phyloP scores from a whole-genome alignment of 2,329 filamentous ascomycete species.

The Daldinia eschscholtzii region DNA sequence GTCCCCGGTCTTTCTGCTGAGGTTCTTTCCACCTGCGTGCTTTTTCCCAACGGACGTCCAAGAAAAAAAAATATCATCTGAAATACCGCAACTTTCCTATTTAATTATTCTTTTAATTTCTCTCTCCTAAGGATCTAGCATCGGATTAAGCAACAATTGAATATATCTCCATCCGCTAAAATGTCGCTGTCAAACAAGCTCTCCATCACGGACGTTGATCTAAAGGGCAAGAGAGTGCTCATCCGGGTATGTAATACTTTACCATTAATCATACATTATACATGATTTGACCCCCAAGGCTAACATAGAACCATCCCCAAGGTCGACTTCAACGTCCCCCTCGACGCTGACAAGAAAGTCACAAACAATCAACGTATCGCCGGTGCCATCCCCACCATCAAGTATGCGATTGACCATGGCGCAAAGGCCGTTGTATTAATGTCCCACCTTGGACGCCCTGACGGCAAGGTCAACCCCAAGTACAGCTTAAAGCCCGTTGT shows the following conservation, averaged over 20 bases:
- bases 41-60: conserved; percentile 44
- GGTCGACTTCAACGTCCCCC: conserved; percentile 99
- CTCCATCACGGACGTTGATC: conserved; percentile 93
- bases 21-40: conserved; percentile 6
- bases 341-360: conserved; percentile 91
- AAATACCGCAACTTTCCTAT: conserved; percentile 46
- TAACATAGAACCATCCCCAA: conserved; percentile 55
- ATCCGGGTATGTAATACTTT: conserved; percentile 79
- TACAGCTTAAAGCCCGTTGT: conserved; percentile 96
- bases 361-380: conserved; percentile 99
- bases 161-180: conserved; percentile 52
- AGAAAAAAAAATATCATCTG: conserved; percentile 39
- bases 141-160: conserved; percentile 35
- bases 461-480: conserved; percentile 90
- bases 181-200: conserved; percentile 99
- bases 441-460: conserved; percentile 97
- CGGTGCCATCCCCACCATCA: conserved; percentile 94
- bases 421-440: conserved; percentile 96
- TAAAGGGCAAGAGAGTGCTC: conserved; percentile 98
- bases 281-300: conserved; percentile 30
- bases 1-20: conserved; percentile 8
- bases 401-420: conserved; percentile 89
- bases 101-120: conserved; percentile 32
- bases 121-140: conserved; percentile 28
- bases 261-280: neutral